A percentile compares a stretch with the other conserved stretches of the same genome.
Evolutionary conservation across 495 filamentous ascomycete species (phyloP).

Genomic region (Choiromyces venosus): DNA sequence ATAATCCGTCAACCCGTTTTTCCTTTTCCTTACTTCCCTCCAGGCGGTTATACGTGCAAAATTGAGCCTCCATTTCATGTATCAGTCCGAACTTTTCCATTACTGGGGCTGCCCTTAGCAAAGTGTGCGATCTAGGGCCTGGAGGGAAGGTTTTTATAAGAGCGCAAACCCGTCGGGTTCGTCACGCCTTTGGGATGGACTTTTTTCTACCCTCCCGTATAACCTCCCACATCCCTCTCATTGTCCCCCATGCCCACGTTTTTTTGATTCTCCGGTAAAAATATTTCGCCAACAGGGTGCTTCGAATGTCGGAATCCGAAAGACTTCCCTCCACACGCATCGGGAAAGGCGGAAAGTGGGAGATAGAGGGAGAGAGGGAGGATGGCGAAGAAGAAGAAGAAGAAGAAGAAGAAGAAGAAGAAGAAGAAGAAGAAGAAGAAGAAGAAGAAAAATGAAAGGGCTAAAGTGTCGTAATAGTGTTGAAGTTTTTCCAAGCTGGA

Average conservation of each 20-base stretch:
- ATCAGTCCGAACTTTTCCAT: slow-evolving; percentile 17
- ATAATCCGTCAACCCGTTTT: slow-evolving; percentile 28
- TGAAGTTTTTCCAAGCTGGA: neutral
- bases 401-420: neutral
- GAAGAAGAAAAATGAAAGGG: neutral
- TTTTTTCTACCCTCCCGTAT: slow-evolving; percentile 4
- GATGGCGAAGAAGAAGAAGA: neutral
- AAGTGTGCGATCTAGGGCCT: slow-evolving; percentile 17
- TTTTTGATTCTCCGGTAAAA: slow-evolving; percentile 2
- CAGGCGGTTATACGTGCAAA: slow-evolving; percentile 18
- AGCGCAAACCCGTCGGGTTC: slow-evolving; percentile 24
- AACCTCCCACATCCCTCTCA: neutral
- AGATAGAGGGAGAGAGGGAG: neutral
- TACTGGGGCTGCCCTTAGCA: slow-evolving; percentile 8
- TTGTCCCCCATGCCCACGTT: neutral
- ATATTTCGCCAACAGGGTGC: slow-evolving; percentile 8
- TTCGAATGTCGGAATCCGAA: slow-evolving; percentile 28
- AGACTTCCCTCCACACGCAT: slow-evolving; percentile 3
- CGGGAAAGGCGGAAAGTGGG: neutral
- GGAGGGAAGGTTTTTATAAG: slow-evolving; percentile 2
- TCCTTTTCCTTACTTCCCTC: neutral
- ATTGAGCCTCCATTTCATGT: slow-evolving; percentile 22
- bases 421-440: neutral
- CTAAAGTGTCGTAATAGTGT: neutral
- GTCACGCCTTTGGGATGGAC: slow-evolving; percentile 10